These are phyloP conservation scores for Magnusiomyces tetraspermus DNA, from an alignment of 1,139 yeast species.

Conservation along the genomic window DNA sequence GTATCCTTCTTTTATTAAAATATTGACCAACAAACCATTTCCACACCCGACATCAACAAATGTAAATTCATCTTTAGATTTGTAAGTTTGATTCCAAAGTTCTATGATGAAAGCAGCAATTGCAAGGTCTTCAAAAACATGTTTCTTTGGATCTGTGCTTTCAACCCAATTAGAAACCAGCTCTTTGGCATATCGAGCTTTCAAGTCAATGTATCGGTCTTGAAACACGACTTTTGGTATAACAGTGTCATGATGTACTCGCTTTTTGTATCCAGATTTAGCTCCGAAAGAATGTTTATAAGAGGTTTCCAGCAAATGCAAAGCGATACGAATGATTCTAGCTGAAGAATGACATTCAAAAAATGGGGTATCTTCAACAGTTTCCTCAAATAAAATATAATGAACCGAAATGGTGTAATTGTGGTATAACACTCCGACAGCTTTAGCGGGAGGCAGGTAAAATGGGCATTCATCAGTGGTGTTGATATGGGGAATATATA, in stretches of 20 bases:
- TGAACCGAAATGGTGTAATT: slow-evolving; percentile 59
- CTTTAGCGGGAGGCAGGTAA: slow-evolving; percentile 74
- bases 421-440: slow-evolving; percentile 64
- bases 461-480: slow-evolving; percentile 64
- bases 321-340: slow-evolving; percentile 72
- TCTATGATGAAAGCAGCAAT: slow-evolving; percentile 94
- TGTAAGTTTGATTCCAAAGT: slow-evolving; percentile 61
- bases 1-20: slow-evolving; percentile 70
- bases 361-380: neutral
- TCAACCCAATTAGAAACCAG: slow-evolving; percentile 86
- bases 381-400: slow-evolving; percentile 51
- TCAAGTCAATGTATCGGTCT: slow-evolving; percentile 67
- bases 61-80: slow-evolving; percentile 42
- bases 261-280: slow-evolving; percentile 72
- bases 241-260: slow-evolving; percentile 81
- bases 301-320: slow-evolving; percentile 68
- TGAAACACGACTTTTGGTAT: slow-evolving; percentile 79
- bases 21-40: slow-evolving; percentile 75
- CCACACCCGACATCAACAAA: slow-evolving; percentile 95
- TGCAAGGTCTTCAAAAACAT: slow-evolving; percentile 92
- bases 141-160: slow-evolving; percentile 88
- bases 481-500: slow-evolving; percentile 67
- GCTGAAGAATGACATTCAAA: slow-evolving; percentile 32
- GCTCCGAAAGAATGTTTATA: slow-evolving; percentile 77
- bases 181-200: slow-evolving; percentile 68